Evolutionary conservation across 331 rosid genomes (phyloP).

Genomic region (Dryas integrifolia): DNA sequence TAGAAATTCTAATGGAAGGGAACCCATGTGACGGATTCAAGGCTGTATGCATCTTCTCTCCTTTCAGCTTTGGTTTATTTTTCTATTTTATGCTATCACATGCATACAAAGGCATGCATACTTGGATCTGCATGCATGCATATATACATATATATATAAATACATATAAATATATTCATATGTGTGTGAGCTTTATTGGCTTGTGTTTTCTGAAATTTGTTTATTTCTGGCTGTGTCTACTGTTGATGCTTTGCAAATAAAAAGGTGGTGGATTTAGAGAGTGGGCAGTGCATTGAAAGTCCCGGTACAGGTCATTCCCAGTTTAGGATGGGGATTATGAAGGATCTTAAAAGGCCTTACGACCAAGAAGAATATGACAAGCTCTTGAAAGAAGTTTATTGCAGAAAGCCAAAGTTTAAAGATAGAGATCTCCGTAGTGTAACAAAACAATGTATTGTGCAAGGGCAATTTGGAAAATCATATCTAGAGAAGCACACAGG

Average conservation of each 20-base stretch:
- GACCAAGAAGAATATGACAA: conserved; percentile 33
- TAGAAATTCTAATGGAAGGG: conserved; percentile 33
- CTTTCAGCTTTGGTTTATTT: conserved; percentile 12
- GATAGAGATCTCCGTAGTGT: conserved; percentile 38
- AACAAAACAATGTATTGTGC: conserved; percentile 22
- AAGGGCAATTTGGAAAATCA: conserved; percentile 34
- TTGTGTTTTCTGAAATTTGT: conserved; percentile 5
- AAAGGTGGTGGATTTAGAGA: conserved; percentile 32
- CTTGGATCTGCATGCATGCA: background rate
- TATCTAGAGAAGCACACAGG: conserved; percentile 53
- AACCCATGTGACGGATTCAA: conserved; percentile 22
- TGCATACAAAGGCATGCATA: background rate
- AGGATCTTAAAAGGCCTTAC: conserved; percentile 55
- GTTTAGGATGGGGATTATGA: conserved; percentile 53
- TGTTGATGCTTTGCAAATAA: conserved; percentile 12
- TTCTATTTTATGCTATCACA: conserved; percentile 4
- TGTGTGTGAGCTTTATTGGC: background rate
- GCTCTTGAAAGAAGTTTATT: conserved; percentile 11
- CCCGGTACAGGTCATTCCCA: conserved; percentile 19
- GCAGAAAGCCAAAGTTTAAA: conserved; percentile 23
- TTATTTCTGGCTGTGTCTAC: background rate
- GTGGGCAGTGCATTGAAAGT: conserved; percentile 5
- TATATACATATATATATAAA: background rate
- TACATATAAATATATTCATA: background rate
- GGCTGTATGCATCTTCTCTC: conserved; percentile 39